Percentiles rank a stretch among this genome's conserved stretches.
These are phyloP conservation scores for Plasmodium knowlesi DNA, from an alignment of 169 alveolate species.

Conservation along the genomic window DNA sequence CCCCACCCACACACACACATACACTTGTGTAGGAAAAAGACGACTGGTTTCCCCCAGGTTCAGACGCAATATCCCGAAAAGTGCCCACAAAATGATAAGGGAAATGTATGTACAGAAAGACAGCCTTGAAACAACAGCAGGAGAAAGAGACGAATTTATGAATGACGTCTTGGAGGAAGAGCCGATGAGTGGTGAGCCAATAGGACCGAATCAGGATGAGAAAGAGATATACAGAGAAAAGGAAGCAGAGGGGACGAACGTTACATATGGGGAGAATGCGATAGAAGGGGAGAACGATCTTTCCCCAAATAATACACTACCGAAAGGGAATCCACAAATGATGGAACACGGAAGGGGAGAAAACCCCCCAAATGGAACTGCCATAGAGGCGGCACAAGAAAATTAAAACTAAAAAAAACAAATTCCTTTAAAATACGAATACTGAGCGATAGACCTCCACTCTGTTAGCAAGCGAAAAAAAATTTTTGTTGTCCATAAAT, in stretches of 20 bases:
- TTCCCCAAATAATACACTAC: background rate
- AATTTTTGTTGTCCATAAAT: background rate
- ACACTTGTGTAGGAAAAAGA: slow-evolving; percentile 45
- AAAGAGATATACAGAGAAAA: background rate
- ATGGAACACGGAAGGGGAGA: background rate
- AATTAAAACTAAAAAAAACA: background rate
- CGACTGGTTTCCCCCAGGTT: slow-evolving; percentile 64
- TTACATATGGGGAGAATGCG: background rate
- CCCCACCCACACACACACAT: background rate
- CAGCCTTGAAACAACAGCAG: background rate
- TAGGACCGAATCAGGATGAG: background rate
- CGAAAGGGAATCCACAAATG: background rate
- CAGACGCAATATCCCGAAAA: slow-evolving; percentile 54
- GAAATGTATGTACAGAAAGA: slow-evolving; percentile 70
- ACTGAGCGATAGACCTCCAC: background rate
- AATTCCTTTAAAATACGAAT: background rate
- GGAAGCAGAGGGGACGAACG: background rate
- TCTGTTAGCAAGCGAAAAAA: background rate
- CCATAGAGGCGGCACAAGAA: background rate
- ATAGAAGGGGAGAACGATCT: background rate
- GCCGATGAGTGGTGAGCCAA: background rate
- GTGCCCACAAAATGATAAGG: slow-evolving; percentile 63
- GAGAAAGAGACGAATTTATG: slow-evolving; percentile 3
- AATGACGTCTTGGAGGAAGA: background rate
- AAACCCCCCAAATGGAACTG: background rate